Evolutionary conservation across 2,329 filamentous ascomycete species (phyloP).

Genomic region (Stemphylium vesicarium): DNA sequence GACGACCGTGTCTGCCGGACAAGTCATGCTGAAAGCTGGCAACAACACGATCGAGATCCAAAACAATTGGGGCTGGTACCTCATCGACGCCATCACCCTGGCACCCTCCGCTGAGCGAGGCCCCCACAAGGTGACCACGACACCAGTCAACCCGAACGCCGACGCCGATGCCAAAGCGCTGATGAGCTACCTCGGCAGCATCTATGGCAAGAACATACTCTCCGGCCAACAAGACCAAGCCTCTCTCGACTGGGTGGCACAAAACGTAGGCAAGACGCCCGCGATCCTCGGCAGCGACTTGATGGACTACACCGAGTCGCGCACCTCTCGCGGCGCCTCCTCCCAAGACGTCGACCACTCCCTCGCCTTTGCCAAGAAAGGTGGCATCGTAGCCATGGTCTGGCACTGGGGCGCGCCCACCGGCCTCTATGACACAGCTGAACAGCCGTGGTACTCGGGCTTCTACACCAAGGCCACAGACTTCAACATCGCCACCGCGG

Average conservation of each 20-base stretch:
- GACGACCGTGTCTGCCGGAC: slow-evolving; percentile 52
- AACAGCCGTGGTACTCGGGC: slow-evolving; percentile 57
- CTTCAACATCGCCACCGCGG: slow-evolving; percentile 55
- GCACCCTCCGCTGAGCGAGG: slow-evolving; percentile 46
- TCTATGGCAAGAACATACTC: slow-evolving; percentile 57
- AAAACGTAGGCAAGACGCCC: slow-evolving; percentile 56
- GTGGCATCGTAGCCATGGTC: slow-evolving; percentile 56
- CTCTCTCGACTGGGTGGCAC: slow-evolving; percentile 53
- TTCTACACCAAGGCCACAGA: slow-evolving; percentile 60
- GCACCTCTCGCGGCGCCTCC: slow-evolving; percentile 52
- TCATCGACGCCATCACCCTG: slow-evolving; percentile 55
- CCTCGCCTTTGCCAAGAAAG: slow-evolving; percentile 52
- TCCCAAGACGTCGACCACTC: slow-evolving; percentile 56
- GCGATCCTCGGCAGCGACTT: slow-evolving; percentile 56
- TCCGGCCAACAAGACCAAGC: slow-evolving; percentile 58
- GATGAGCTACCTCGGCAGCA: slow-evolving; percentile 52
- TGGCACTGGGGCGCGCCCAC: slow-evolving; percentile 60
- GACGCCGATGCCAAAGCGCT: slow-evolving; percentile 49
- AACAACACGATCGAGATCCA: slow-evolving; percentile 55
- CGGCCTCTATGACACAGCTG: slow-evolving; percentile 56
- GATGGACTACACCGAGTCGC: slow-evolving; percentile 58
- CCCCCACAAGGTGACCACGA: slow-evolving; percentile 50
- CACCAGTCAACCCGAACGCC: slow-evolving; percentile 50
- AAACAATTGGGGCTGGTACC: slow-evolving; percentile 58
- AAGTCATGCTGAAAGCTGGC: slow-evolving; percentile 54